Base-by-base conservation (phyloP, 106 monocot genomes). In the Dioscorea dumetorum region DNA sequence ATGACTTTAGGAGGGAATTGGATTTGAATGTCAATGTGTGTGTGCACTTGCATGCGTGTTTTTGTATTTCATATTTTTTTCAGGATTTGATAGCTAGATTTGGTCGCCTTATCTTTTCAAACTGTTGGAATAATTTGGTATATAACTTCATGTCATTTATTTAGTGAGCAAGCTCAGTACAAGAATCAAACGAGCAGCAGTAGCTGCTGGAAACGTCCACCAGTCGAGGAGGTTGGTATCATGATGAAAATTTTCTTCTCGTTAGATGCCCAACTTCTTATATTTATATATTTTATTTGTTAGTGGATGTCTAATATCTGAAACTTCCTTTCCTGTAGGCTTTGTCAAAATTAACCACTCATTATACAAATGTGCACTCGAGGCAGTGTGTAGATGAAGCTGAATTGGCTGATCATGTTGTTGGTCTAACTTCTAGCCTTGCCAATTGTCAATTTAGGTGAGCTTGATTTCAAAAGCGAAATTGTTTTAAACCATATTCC, bases 321-420 rank as follows among this genome's bases (percentile, higher is more conserved):
- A 17, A 57, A 23, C 54, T 22, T 53, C 23, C 15, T 35, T 34
- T 32, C 21, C 48, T 69, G 11, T 77, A 95, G 95, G 84, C 72
- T 67, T 64, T 88, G 50, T 76, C 83, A 72, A 91, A 74, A 63
- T 74, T 95, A 58, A 67, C 82, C 28, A 95, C 84, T 67, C 78
- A 95, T 74, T 95, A 78, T 67, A 68, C 56, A 33, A 71, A 80
- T 61, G 95, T 95, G 18, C 91, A 86, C 73, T 91, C 91, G 66
- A 86, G 91, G 71, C 84, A 80, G 61, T 95, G 95, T 73, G 78
- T 81, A 62, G 95, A 95, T 80, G 95, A 95, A 82, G 85, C 95
- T 79, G 95, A 95, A 63, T 28, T 95, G 24, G 81, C 88, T 67
- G 95, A 95, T 12, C 91, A 91, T 73, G 66, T 95, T 75, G 86